Evolutionary conservation across 129 eudicot genomes (phyloP).

Genomic region (Ambrosia artemisiifolia): DNA sequence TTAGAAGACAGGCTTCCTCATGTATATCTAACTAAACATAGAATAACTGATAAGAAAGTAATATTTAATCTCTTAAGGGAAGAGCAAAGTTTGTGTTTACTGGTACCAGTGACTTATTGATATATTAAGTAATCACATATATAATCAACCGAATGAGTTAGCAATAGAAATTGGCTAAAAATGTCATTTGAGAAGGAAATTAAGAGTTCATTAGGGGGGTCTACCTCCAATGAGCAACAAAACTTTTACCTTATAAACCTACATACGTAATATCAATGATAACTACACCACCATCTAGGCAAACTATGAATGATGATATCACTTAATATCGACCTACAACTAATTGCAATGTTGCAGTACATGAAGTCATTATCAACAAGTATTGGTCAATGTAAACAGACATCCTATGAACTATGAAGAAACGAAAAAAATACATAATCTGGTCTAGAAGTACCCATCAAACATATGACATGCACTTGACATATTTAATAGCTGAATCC

Average conservation of each 20-base stretch:
- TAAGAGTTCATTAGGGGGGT: not conserved
- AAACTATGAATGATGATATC: too few relatives aligned
- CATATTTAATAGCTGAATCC: not conserved
- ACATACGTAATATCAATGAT: not conserved
- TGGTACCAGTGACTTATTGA: not conserved
- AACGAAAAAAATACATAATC: not conserved
- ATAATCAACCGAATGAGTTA: not conserved
- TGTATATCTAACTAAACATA: not conserved
- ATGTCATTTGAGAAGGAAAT: not conserved
- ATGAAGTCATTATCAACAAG: too few relatives aligned
- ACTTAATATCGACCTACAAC: not conserved
- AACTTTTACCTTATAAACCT: not conserved
- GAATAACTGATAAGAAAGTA: not conserved
- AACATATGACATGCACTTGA: not conserved
- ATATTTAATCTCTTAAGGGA: too few relatives aligned
- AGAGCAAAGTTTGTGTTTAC: not conserved
- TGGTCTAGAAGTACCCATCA: not conserved
- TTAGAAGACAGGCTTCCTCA: not conserved
- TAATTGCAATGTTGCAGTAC: not conserved
- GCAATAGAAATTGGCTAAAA: not conserved
- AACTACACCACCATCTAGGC: not conserved
- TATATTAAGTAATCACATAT: not conserved
- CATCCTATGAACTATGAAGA: not conserved
- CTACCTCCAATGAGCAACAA: slow-evolving; percentile 2
- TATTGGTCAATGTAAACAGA: not conserved